Base-by-base conservation (phyloP, 2,329 filamentous ascomycete species). In the Bisporella sp. region DNA sequence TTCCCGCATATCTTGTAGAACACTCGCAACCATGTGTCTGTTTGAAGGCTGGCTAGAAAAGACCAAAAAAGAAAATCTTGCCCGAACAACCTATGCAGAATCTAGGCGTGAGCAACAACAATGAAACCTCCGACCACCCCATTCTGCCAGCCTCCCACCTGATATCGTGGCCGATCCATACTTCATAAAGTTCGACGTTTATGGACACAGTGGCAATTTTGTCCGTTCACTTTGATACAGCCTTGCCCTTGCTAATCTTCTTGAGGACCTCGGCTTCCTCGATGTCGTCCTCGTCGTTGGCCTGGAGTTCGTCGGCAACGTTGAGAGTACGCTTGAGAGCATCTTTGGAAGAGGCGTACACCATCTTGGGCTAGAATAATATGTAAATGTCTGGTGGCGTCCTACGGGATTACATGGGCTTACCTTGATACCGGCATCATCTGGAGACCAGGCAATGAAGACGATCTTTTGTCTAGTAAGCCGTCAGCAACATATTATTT, bases 261-360 rank as follows among this genome's bases (percentile, higher is more conserved):
- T 76, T 78, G 69, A 89, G 73, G 66, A 92, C 77, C 64, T 75
- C 77, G 57, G 87, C 81, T 70, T 82, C 84, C 74, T 91, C 87
- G 66, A 93, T 87, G 70, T 92, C 87, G 69, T 89, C 85, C 60
- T 73, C 71, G 70, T 92, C 87, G 75, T 91, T 91, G 74, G 87
- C 87, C 76, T 93, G 87, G 63, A 91, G 77, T 69, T 92, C 87
- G 62, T 76, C 73, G 54, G 84, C 85, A 62, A 92, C 73, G 66
- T 81, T 87, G 57, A 93, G 79, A 46, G 85, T 71, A 70, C 84
- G 84, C 80, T 90, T 92, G 61, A 93, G 79, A 53, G 86, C 85
- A 64, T 91, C 86, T 76, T 92, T 93, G 71, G 88, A 93, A 47
- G 88, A 87, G 63, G 87, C 86, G 77, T 92, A 93, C 70, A 90